Conservation (phyloP, 2,329 filamentous ascomycete species). For the Fonsecaea monophora region DNA sequence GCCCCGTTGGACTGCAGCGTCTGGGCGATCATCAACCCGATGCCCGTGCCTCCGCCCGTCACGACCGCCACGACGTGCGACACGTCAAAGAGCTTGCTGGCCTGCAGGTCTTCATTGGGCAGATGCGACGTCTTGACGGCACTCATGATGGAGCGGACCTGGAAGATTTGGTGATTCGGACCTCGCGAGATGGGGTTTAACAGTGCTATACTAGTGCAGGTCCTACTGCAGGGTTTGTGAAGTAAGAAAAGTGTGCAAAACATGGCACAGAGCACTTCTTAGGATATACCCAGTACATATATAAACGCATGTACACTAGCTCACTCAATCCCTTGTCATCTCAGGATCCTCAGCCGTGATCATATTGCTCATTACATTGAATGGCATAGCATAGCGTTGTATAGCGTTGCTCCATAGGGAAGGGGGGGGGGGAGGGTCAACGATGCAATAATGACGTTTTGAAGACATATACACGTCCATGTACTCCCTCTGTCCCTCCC, state of each 20-base stretch:
- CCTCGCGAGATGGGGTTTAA: neutral
- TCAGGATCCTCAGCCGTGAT: too few species aligned
- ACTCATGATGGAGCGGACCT: constrained; percentile 1
- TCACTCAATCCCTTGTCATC: too few species aligned
- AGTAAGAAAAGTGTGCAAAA: neutral
- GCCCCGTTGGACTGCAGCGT: constrained; percentile 57
- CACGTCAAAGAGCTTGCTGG: constrained; percentile 44
- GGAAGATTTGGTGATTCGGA: neutral
- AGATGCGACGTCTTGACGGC: constrained; percentile 20
- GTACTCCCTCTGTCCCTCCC: too few species aligned
- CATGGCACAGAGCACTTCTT: neutral
- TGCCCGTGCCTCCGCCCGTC: constrained; percentile 46
- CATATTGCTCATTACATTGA: too few species aligned
- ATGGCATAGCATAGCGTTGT: too few species aligned
- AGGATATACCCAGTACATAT: too few species aligned
- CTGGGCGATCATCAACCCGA: constrained; percentile 57
- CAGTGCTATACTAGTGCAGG: neutral
- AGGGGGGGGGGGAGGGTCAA: neutral
- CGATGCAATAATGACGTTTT: neutral
- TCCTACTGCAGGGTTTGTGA: neutral
- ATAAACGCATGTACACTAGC: too few species aligned
- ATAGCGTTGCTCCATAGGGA: too few species aligned
- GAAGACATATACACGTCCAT: neutral
- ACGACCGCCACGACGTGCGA: constrained; percentile 48
- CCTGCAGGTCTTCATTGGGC: constrained; percentile 40